Evolutionary conservation across 2,329 filamentous ascomycete species (phyloP), one percentile per base, ranked within the genome.

Genomic region (Colletotrichum gloeosporioides): DNA sequence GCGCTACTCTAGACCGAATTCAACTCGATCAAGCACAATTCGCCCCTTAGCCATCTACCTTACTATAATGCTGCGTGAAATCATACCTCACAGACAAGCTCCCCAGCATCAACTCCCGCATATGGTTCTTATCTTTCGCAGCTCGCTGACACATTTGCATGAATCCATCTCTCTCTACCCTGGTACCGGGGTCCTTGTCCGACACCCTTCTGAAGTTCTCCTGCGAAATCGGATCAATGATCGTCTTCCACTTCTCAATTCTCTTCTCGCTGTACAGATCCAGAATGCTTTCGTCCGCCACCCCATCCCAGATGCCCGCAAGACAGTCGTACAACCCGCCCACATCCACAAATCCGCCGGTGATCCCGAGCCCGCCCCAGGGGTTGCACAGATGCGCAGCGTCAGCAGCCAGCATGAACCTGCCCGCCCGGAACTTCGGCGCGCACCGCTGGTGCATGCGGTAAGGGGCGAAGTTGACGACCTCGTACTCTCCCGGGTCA

Each of bases 341-440:
- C 4, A 92, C 87, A 78, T 93, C 92, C n/a, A 91, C 90, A 71
- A 93, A 90, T 0, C 92, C 92, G 8, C 91, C 91, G 0, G 91
- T 93, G 66, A 93, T 88, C 2, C 92, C 92, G 18, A 93, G 84
- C 0, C 92, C 92, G 62, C 92, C 92, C 82, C 89, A 88, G 1
- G 87, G 87, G 80, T 89, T 90, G 79, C 88, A 89, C 18, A 89
- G 78, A 69, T 93, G 92, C 4, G 91, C 92, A 3, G 92, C 91
- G 82, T 93, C 92, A 0, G 91, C 91, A 2, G 89, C 91, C 0
- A 93, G 84, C 7, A 92, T 74, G 53, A 93, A 84, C 8, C 89
- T 87, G 0, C 91, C 91, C 1, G 90, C 88, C n/a, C 91, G 87
- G 81, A 93, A 91, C 12, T 84, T 86, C 4, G 87, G 85, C 5